Evolutionary conservation across 176 grass and related monocot species (phyloP).

Genomic region (Rhipidocladum racemiflorum): DNA sequence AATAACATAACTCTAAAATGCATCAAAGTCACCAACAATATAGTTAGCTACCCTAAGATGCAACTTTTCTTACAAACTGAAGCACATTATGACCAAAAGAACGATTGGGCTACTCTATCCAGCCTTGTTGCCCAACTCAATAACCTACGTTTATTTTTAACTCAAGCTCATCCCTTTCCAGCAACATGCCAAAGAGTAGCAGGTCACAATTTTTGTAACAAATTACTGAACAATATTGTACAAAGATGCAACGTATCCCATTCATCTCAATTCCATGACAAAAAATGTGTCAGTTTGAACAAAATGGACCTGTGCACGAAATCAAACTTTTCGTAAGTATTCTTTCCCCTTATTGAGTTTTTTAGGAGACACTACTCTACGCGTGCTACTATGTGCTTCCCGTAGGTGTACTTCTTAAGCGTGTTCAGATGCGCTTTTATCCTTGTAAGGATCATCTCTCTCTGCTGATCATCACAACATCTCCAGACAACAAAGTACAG

Average conservation of each 20-base stretch:
- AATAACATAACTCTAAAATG: background rate
- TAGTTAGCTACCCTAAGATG: background rate
- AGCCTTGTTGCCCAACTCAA: too few relatives aligned
- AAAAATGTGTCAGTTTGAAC: background rate
- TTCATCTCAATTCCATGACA: background rate
- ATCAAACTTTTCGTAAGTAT: background rate
- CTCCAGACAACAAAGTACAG: constrained; percentile 14
- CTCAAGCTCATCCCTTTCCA: background rate
- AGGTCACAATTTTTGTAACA: background rate
- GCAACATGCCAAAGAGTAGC: background rate
- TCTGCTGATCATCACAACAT: too few relatives aligned
- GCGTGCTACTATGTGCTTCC: too few relatives aligned
- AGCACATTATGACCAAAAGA: background rate
- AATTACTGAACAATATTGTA: background rate
- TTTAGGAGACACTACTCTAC: background rate
- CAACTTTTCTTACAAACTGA: background rate
- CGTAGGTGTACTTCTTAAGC: too few relatives aligned
- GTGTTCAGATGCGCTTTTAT: too few relatives aligned
- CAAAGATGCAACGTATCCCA: background rate
- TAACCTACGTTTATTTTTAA: background rate
- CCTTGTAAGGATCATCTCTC: too few relatives aligned
- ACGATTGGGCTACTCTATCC: background rate
- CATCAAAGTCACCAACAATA: background rate
- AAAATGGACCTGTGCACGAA: background rate
- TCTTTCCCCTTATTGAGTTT: background rate